These are phyloP conservation scores for Plectosphaerella cucumerina DNA, from an alignment of 2,329 filamentous ascomycete genomes.

Conservation along the genomic window DNA sequence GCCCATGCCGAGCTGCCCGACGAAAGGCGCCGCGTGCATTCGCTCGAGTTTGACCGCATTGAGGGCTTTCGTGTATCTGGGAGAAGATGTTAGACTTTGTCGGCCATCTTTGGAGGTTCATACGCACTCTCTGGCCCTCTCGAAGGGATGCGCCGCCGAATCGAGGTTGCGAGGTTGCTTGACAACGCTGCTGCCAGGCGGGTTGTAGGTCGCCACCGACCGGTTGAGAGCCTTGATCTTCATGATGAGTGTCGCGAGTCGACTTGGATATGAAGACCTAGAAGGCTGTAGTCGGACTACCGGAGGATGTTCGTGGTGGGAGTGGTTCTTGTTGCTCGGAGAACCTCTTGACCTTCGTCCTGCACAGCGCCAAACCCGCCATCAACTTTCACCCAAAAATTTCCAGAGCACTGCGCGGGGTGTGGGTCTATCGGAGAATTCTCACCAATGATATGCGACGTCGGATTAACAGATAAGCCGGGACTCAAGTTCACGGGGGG, in stretches of 20 bases:
- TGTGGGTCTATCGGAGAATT: slow-evolving; percentile 10
- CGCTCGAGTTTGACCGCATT: slow-evolving; percentile 89
- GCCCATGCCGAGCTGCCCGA: slow-evolving; percentile 81
- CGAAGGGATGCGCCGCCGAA: slow-evolving; percentile 84
- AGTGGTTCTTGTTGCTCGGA: not conserved
- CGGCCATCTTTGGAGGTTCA: not conserved
- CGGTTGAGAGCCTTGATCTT: slow-evolving; percentile 66
- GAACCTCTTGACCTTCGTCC: no score
- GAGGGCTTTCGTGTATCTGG: slow-evolving; percentile 41
- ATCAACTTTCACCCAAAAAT: slow-evolving; percentile 10
- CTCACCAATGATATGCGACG: slow-evolving; percentile 2
- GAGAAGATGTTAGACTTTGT: not conserved
- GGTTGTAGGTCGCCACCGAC: slow-evolving; percentile 59
- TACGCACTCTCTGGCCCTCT: slow-evolving; percentile 82
- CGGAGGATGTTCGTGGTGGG: not conserved
- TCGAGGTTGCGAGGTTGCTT: slow-evolving; percentile 71
- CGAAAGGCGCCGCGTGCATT: slow-evolving; percentile 74
- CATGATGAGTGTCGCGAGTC: slow-evolving; percentile 23
- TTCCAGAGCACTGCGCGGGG: slow-evolving; percentile 9
- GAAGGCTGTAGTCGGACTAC: not conserved
- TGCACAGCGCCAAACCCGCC: not conserved
- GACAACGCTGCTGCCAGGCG: slow-evolving; percentile 60
- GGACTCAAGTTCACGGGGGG: no score
- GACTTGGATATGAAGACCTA: not conserved
- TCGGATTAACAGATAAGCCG: slow-evolving; percentile 6